phyloP scores from a whole-genome alignment of 1,139 yeast species.

The Zygosaccharomyces pseudobailii region DNA sequence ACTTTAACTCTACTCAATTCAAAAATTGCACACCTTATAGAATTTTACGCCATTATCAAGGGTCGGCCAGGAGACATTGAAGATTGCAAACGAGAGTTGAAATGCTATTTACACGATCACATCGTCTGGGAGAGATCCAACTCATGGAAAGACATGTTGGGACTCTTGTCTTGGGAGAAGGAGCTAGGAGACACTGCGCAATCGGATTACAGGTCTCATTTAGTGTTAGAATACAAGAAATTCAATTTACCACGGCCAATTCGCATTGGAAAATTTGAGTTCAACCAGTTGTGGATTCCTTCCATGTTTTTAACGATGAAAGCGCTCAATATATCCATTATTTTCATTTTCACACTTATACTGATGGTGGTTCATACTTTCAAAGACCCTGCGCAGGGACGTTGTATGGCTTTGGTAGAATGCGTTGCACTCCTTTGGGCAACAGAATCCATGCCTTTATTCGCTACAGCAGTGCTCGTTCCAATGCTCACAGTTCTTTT shows the following conservation, averaged over 20 bases:
- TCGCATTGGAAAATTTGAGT: constrained; percentile 17
- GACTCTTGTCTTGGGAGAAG: constrained; percentile 47
- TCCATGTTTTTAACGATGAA: constrained; percentile 39
- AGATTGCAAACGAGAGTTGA: constrained; percentile 41
- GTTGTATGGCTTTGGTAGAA: constrained; percentile 63
- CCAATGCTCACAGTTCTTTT: constrained; percentile 55
- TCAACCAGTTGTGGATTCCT: constrained; percentile 32
- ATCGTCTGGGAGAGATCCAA: constrained; percentile 74
- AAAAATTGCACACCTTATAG: constrained; percentile 45
- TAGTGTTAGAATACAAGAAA: constrained; percentile 30
- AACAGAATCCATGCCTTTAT: constrained; percentile 64
- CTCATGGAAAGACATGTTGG: constrained; percentile 69
- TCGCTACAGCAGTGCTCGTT: constrained; percentile 59
- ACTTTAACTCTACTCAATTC: constrained; percentile 45
- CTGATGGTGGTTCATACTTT: constrained; percentile 53
- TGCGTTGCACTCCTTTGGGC: constrained; percentile 75
- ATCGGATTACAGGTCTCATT: constrained; percentile 15
- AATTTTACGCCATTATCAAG: constrained; percentile 43
- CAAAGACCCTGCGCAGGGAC: constrained; percentile 53
- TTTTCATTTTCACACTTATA: constrained; percentile 43
- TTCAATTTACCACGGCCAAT: constrained; percentile 35
- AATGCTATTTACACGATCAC: constrained; percentile 62
- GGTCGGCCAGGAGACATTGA: constrained; percentile 27
- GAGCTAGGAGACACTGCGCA: constrained; percentile 23
- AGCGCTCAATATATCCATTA: constrained; percentile 43